Evolutionary conservation across 2,329 filamentous ascomycete species (phyloP).

Genomic region (Aspergillus eucalypticola): DNA sequence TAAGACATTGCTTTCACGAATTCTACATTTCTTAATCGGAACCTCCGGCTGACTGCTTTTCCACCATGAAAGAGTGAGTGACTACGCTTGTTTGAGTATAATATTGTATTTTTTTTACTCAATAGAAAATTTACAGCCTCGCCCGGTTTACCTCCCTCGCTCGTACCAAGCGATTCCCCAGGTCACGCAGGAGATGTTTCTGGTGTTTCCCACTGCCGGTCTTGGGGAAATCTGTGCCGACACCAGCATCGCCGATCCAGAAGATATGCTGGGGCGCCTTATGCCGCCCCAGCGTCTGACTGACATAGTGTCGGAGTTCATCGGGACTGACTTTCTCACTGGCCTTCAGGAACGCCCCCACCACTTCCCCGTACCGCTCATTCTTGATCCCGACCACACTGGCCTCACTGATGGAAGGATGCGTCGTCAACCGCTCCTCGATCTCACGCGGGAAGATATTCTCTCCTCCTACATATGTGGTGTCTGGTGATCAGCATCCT

Average conservation of each 20-base stretch:
- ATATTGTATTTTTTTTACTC: too few relatives aligned
- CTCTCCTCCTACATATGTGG: conserved; percentile 56
- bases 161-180: too few relatives aligned
- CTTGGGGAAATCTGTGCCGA: conserved; percentile 53
- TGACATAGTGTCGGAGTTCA: conserved; percentile 61
- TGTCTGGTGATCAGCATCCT: not conserved
- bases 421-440: conserved; percentile 64
- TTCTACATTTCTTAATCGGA: too few relatives aligned
- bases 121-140: too few relatives aligned
- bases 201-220: conserved; percentile 69
- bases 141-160: too few relatives aligned
- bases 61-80: too few relatives aligned
- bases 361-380: conserved; percentile 47
- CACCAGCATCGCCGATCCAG: conserved; percentile 65
- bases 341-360: conserved; percentile 47
- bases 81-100: too few relatives aligned
- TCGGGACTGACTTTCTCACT: conserved; percentile 48
- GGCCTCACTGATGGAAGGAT: conserved; percentile 60
- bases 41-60: too few relatives aligned
- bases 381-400: conserved; percentile 63
- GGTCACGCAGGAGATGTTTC: conserved; percentile 57
- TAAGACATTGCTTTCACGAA: too few relatives aligned
- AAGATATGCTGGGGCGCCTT: conserved; percentile 49
- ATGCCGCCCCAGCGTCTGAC: conserved; percentile 39
- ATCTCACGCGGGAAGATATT: conserved; percentile 71